Evolutionary conservation across 106 monocot genomes (phyloP).

Genomic region (Allium cepa): DNA sequence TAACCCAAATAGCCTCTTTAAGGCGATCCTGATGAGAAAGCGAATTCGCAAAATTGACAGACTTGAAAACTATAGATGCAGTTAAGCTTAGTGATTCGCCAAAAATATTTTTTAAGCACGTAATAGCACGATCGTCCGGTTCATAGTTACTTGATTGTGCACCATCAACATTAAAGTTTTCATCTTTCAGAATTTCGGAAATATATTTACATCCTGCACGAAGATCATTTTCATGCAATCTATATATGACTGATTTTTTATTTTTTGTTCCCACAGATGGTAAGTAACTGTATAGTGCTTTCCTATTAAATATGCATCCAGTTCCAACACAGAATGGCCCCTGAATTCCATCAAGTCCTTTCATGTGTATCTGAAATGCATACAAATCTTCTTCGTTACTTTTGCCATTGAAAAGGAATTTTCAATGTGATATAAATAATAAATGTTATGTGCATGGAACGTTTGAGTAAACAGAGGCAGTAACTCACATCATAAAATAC

Average conservation of each 20-base stretch:
- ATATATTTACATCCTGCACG: slow-evolving; percentile 1
- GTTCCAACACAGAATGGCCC: slow-evolving; percentile 6
- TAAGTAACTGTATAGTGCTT: slow-evolving; percentile 5
- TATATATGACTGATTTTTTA: background rate
- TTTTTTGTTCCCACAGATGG: slow-evolving; percentile 2
- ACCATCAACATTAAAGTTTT: background rate
- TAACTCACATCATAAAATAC: slow-evolving; percentile 91
- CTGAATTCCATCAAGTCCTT: slow-evolving; percentile 10
- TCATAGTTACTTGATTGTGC: background rate
- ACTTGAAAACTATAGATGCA: slow-evolving; percentile 13
- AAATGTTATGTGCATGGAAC: background rate
- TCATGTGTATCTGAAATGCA: slow-evolving; percentile 8
- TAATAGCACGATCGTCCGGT: slow-evolving; percentile 8
- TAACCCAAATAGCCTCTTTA: slow-evolving; percentile 12
- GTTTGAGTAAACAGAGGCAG: background rate
- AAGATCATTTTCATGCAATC: background rate
- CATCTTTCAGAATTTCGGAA: background rate
- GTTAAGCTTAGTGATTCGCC: slow-evolving; percentile 8
- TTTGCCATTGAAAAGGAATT: background rate
- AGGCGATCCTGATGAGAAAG: slow-evolving; percentile 4
- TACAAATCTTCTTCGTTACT: background rate
- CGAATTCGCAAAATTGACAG: background rate
- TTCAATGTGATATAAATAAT: background rate
- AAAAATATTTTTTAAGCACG: slow-evolving; percentile 11
- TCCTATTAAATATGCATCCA: slow-evolving; percentile 8